Evolutionary conservation across 1,284 basidiomycete genomes (phyloP).

Genomic region (Coniophora puteana): DNA sequence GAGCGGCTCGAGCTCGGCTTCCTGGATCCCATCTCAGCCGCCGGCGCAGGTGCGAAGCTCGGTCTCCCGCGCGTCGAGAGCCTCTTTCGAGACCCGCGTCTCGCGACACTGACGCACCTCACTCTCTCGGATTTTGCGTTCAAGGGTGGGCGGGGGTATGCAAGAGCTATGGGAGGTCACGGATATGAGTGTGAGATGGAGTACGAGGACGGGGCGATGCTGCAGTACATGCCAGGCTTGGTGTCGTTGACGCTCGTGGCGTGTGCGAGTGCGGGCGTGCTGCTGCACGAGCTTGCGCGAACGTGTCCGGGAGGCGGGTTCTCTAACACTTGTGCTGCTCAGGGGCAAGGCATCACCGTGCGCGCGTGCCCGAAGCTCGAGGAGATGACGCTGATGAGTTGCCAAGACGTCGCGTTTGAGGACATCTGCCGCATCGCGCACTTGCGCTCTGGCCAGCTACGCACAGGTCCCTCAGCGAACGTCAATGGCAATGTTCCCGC

Average conservation of each 20-base stretch:
- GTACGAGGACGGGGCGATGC: constrained; percentile 28
- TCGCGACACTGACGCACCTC: constrained; percentile 32
- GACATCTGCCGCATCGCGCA: constrained; percentile 32
- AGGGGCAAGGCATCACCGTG: constrained; percentile 17
- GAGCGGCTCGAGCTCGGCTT: constrained; percentile 39
- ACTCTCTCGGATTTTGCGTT: constrained; percentile 32
- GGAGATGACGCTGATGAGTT: constrained; percentile 45
- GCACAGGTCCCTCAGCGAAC: too few species aligned
- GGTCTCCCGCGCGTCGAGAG: constrained; percentile 34
- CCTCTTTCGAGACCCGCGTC: constrained; percentile 40
- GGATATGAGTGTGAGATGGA: too few species aligned
- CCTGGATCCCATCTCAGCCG: constrained; percentile 14
- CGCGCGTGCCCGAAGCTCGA: constrained; percentile 47
- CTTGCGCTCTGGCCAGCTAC: constrained; percentile 34
- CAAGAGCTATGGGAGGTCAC: constrained; percentile 20
- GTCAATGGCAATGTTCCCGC: too few species aligned
- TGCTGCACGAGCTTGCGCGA: constrained; percentile 25
- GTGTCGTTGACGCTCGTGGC: constrained; percentile 31
- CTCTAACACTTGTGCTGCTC: constrained; percentile 19
- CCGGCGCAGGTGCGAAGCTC: too few species aligned
- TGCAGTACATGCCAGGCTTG: constrained; percentile 37
- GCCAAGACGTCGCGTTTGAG: constrained; percentile 38
- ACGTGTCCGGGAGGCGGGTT: too few species aligned
- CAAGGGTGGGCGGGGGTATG: too few species aligned
- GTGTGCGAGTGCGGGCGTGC: constrained; percentile 24